phyloP scores from a whole-genome alignment of 495 filamentous ascomycete genomes.

The Aspergillus indologenus region DNA sequence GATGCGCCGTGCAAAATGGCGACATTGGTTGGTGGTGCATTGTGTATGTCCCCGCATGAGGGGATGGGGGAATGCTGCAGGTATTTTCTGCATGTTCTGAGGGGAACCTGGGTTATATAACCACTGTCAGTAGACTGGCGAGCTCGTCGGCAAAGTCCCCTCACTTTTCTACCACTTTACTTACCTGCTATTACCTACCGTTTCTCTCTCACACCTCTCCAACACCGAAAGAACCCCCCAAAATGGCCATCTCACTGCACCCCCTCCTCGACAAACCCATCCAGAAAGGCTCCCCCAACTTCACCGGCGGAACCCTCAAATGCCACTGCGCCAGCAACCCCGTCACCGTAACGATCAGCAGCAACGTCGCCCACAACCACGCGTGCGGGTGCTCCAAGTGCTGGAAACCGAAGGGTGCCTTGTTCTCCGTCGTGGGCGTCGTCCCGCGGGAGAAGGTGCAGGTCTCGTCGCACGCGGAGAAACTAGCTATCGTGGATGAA shows the following conservation, averaged over 20 bases:
- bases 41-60: neutral
- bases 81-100: too few species aligned
- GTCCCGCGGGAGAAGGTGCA: slow-evolving; percentile 43
- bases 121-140: too few species aligned
- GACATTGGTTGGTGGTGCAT: too few species aligned
- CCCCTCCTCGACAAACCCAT: slow-evolving; percentile 57
- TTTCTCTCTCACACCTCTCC: neutral
- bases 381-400: slow-evolving; percentile 64
- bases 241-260: slow-evolving; percentile 45
- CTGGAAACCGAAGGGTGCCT: slow-evolving; percentile 56
- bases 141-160: too few species aligned
- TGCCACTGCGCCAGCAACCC: slow-evolving; percentile 51
- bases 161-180: too few species aligned
- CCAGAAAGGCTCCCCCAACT: slow-evolving; percentile 40
- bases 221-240: neutral
- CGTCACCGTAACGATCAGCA: slow-evolving; percentile 49
- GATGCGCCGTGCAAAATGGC: too few species aligned
- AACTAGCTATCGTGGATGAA: slow-evolving; percentile 51
- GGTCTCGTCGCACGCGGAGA: slow-evolving; percentile 49
- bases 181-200: too few species aligned
- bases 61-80: neutral
- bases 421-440: slow-evolving; percentile 60
- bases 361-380: slow-evolving; percentile 61
- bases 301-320: slow-evolving; percentile 51
- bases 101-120: neutral